phyloP scores from a whole-genome alignment of 306 rosid species.

The Arachis stenosperma region DNA sequence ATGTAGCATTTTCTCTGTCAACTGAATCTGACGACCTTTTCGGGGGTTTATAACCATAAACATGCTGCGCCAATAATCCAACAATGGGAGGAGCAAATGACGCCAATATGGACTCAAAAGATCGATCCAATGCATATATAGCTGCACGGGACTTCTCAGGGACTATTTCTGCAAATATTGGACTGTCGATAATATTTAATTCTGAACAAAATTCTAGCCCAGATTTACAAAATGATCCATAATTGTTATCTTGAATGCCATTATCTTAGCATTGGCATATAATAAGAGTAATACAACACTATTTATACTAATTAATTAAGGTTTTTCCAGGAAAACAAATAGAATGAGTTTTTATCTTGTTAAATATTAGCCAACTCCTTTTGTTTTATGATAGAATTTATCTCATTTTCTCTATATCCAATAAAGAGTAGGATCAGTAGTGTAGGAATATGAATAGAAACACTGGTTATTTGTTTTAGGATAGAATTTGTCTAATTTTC shows the following conservation, averaged over 20 bases:
- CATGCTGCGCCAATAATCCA: constrained; percentile 75
- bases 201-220: constrained; percentile 3
- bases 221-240: background rate
- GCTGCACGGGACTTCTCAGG: constrained; percentile 81
- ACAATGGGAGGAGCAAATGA: constrained; percentile 89
- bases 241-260: background rate
- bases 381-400: too few species aligned
- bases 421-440: too few species aligned
- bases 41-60: constrained; percentile 69
- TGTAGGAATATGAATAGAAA: too few species aligned
- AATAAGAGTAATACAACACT: too few species aligned
- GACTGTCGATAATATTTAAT: constrained; percentile 56
- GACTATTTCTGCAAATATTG: constrained; percentile 96
- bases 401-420: too few species aligned
- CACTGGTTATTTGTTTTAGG: too few species aligned
- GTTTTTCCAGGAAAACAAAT: too few species aligned
- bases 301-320: too few species aligned
- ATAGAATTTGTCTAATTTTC: too few species aligned
- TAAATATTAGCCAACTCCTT: too few species aligned
- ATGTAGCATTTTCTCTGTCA: constrained; percentile 78
- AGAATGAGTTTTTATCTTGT: too few species aligned
- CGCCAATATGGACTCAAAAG: constrained; percentile 66
- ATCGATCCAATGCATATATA: constrained; percentile 80
- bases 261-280: background rate
- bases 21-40: constrained; percentile 58